A percentile compares a stretch with the other conserved stretches of the same genome.
These are phyloP conservation scores for Russula sp. DNA, from an alignment of 768 basidiomycete species.

Conservation along the genomic window DNA sequence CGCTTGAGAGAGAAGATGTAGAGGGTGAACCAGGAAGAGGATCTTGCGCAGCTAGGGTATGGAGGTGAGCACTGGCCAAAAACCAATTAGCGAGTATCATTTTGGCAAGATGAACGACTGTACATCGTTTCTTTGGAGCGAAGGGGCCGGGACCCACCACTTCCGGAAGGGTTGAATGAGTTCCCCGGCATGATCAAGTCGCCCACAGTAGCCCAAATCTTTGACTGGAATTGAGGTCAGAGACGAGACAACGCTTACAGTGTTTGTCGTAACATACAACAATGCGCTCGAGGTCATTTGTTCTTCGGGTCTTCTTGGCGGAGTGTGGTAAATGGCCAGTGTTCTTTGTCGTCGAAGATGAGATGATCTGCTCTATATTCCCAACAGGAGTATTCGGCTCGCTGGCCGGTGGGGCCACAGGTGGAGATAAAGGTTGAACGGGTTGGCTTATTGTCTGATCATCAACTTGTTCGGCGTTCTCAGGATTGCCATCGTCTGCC, in stretches of 20 bases:
- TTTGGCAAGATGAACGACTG: slow-evolving; percentile 21
- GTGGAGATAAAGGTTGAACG: not conserved
- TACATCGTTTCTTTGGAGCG: slow-evolving; percentile 58
- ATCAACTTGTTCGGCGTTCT: not conserved
- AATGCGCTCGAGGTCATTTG: slow-evolving; percentile 55
- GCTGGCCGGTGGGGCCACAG: not conserved
- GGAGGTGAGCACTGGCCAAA: slow-evolving; percentile 45
- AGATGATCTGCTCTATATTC: not conserved
- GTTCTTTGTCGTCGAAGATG: slow-evolving; percentile 19
- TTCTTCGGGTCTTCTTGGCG: slow-evolving; percentile 43
- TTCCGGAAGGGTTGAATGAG: slow-evolving; percentile 31
- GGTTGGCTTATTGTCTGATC: not conserved
- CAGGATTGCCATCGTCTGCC: not conserved
- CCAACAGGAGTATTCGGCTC: slow-evolving; percentile 1
- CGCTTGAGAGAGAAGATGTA: slow-evolving; percentile 46
- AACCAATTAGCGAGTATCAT: slow-evolving; percentile 4
- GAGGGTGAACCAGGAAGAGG: slow-evolving; percentile 52
- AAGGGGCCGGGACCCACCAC: slow-evolving; percentile 35
- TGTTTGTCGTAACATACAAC: slow-evolving; percentile 37
- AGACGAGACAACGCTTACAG: not conserved
- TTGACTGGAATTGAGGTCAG: slow-evolving; percentile 37
- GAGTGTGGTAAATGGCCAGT: slow-evolving; percentile 18
- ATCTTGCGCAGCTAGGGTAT: slow-evolving; percentile 42
- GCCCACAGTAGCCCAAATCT: slow-evolving; percentile 60
- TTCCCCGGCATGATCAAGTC: slow-evolving; percentile 57